Evolutionary conservation across 176 grass and related monocot genomes (phyloP), one percentile per base, ranked within the genome.

Genomic region (Elaeis guineensis): DNA sequence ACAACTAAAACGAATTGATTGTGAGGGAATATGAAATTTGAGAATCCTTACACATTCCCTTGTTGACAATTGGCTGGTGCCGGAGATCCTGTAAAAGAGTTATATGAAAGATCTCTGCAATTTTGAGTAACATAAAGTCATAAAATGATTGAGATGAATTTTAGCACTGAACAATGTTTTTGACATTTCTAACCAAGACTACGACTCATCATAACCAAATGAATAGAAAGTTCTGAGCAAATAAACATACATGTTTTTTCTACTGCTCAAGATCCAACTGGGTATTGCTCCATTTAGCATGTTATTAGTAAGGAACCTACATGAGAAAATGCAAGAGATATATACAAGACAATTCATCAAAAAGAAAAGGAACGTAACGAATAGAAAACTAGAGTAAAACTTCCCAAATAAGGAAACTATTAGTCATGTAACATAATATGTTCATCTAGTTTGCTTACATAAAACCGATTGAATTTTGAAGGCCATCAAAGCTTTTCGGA

Each of bases 241-340:
- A 66, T 44, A 59, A 51, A 86, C 76, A 8, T 61, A 91, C 88
- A 91, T 86, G 83, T 78, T 86, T 58, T 78, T 69, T 83, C 78
- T 80, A 63, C 72, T 86, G 79, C 76, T 83, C 88, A 91, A 72
- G 76, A 91, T 91, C 88, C 88, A 91, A 80, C 64, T n/a, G 80
- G 88, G 88, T 51, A 91, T 77, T 86, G 83, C 77, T 80, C 88
- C 88, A 58, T 76, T 86, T 15, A 91, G 76, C 75, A 76, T 83
- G 61, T 91, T 91, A 52, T 83, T 68, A 49, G 79, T 91, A 62
- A 91, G 74, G 61, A 86, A 91, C 83, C 88, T 91, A 60, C 66
- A 19, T 69, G 58, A 5, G 57, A 78, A 23, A 49, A 69, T 57
- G 24, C 20, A 54, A 66, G 61, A 56, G 54, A 72, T 29, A 49